A percentile compares a stretch with the other conserved stretches of the same genome.
Conservation (phyloP, 1,139 yeast species). For the Yamadazyma taylorii region DNA sequence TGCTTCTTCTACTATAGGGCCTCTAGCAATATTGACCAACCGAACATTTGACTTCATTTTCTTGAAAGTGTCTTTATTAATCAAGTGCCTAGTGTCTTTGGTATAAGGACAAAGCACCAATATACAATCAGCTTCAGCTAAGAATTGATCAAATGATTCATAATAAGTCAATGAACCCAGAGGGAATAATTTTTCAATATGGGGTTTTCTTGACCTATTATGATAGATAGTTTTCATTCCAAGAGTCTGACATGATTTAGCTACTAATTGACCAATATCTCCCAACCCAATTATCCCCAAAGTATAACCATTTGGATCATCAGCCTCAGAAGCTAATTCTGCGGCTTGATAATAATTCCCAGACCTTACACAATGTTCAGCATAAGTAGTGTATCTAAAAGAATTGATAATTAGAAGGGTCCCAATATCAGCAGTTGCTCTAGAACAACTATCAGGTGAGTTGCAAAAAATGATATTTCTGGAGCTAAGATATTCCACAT, state of each 20-base stretch:
- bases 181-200: conserved; percentile 20
- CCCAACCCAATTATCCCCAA: conserved; percentile 39
- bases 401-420: conserved; percentile 25
- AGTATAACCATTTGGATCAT: conserved; percentile 32
- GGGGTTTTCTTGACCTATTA: conserved; percentile 24
- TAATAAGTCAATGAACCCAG: conserved; percentile 22
- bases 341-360: conserved; percentile 28
- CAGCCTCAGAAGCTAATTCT: conserved; percentile 22
- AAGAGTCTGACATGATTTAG: conserved; percentile 28
- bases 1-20: conserved; percentile 36
- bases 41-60: conserved; percentile 32
- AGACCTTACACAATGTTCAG: conserved; percentile 33
- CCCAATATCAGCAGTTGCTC: conserved; percentile 39
- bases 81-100: conserved; percentile 25
- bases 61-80: conserved; percentile 27
- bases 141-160: conserved; percentile 25
- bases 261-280: conserved; percentile 34
- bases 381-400: conserved; percentile 29
- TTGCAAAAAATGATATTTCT: conserved; percentile 33
- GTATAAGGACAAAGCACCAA: conserved; percentile 36
- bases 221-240: conserved; percentile 36
- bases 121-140: conserved; percentile 30
- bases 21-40: conserved; percentile 38
- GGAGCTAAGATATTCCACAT: conserved; percentile 28
- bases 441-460: conserved; percentile 33